phyloP scores from a whole-genome alignment of 495 filamentous ascomycete genomes.

The Aspergillus diversus region DNA sequence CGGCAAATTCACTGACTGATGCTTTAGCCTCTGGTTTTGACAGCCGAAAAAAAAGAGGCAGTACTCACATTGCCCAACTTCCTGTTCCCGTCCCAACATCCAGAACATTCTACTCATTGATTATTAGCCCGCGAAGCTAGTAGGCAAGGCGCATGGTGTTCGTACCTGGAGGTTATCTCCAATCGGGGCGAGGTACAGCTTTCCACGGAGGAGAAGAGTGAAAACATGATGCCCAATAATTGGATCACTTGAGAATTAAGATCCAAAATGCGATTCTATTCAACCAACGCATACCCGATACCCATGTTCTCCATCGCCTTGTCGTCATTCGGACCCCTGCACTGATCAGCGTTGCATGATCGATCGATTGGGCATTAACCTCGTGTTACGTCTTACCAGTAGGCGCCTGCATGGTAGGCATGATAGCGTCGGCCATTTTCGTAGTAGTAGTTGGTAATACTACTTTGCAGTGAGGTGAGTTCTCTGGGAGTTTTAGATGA shows the following conservation, averaged over 20 bases:
- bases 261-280: too few relatives aligned
- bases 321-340: constrained; percentile 23
- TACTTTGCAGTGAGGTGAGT: constrained; percentile 31
- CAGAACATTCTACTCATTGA: constrained; percentile 23
- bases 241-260: not conserved
- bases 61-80: constrained; percentile 17
- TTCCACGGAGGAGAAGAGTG: constrained; percentile 14
- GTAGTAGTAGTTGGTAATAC: constrained; percentile 40
- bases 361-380: not conserved
- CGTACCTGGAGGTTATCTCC: not conserved
- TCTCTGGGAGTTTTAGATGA: constrained; percentile 12
- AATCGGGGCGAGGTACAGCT: constrained; percentile 17
- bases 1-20: constrained; percentile 20
- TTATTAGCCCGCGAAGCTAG: too few relatives aligned
- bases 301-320: constrained; percentile 20
- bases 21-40: too few relatives aligned
- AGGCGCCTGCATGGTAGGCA: constrained; percentile 60
- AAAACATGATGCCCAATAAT: constrained; percentile 17
- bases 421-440: constrained; percentile 70
- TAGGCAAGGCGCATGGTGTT: too few relatives aligned
- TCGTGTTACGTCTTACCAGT: constrained; percentile 42
- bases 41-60: not conserved
- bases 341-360: not conserved
- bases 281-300: constrained; percentile 10
- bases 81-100: constrained; percentile 21